Evolutionary conservation across 352 stramenopile species (phyloP).

Genomic region (Phytophthora cactorum): DNA sequence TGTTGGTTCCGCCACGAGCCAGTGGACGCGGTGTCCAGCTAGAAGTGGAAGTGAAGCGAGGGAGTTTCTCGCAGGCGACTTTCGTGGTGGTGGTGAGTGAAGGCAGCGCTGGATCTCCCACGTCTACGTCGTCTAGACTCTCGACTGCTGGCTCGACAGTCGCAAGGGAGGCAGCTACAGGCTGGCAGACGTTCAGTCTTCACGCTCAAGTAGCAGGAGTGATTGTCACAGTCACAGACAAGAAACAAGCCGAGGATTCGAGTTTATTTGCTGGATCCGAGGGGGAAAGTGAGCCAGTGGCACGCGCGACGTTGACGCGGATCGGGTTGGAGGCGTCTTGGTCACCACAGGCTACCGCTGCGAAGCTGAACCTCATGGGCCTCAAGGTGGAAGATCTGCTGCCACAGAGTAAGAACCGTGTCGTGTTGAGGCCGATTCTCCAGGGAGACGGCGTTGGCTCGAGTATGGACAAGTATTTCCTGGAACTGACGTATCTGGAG

Average conservation of each 20-base stretch:
- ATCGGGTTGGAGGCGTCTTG: constrained; percentile 64
- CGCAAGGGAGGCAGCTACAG: constrained; percentile 10
- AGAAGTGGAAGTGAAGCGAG: constrained; percentile 71
- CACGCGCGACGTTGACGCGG: constrained; percentile 67
- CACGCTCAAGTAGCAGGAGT: constrained; percentile 76
- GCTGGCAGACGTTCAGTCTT: constrained; percentile 70
- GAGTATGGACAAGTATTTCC: constrained; percentile 57
- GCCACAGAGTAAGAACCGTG: constrained; percentile 61
- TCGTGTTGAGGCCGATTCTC: constrained; percentile 66
- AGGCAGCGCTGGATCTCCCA: constrained; percentile 20
- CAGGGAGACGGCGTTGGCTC: constrained; percentile 17
- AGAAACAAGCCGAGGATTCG: constrained; percentile 35
- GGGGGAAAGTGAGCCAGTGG: constrained; percentile 54
- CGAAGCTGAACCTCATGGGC: constrained; percentile 77
- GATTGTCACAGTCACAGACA: constrained; percentile 75
- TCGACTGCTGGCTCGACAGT: constrained; percentile 25
- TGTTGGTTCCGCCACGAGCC: constrained; percentile 58
- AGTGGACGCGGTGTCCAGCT: constrained; percentile 41
- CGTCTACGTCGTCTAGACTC: constrained; percentile 25
- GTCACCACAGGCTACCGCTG: constrained; percentile 49
- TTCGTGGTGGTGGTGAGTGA: constrained; percentile 76
- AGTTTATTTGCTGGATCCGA: constrained; percentile 37
- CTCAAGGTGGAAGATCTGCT: constrained; percentile 79
- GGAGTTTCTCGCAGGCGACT: constrained; percentile 74
- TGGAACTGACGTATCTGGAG: constrained; percentile 73